Base-by-base conservation (phyloP, 495 filamentous ascomycete genomes). In the Aspergillus affinis region DNA sequence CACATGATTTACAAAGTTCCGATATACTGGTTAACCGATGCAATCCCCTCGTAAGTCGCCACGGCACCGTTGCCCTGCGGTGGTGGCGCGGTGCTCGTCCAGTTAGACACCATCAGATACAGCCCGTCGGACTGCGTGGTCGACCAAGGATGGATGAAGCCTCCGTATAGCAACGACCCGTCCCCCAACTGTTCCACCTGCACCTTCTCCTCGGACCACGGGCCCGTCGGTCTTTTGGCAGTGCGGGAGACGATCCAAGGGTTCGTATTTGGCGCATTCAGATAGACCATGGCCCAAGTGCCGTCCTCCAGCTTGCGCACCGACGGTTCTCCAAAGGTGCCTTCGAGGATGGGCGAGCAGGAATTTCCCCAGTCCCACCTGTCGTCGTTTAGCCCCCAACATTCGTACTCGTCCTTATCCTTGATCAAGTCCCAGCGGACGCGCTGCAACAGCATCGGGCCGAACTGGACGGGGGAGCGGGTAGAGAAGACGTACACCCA, bases 61-160 rank as follows among this genome's bases (percentile, higher is more conserved):
- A 32, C 30, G 10, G 30, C 30, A 6, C 30, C 30, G 30, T 32
- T 32, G 2, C 30, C 30, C 30, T 32, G 6, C 6, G 30, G 30
- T 32, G 30, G 30, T 12, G 30, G 30, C 29, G 17, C 36, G 29
- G 20, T 45, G 10, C n/a, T 26, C 19, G 32, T 19, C 58, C 51
- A 60, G 7, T 60, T 53, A 12, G 58, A 48, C 21, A 60, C 49
- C 15, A 47, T 51, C 9, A 59, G 30, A 44, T 45, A 32, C 9
- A 58, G 29, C 6, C 32, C 45, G 18, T 50, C 29, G 23, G 15
- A 4, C 26, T 58, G 29, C 3, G 55, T 29, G 5, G 29, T 59
- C 27, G 57, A 59, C 57, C 48, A 59, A 10, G 27, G 57, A 52
- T 59, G 57, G 20, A 59, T 52, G 27, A 59, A 59, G 4, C 57